Percentiles rank a stretch among this genome's conserved stretches.
phyloP scores from a whole-genome alignment of 306 rosid species.

The Quercus mongolica region DNA sequence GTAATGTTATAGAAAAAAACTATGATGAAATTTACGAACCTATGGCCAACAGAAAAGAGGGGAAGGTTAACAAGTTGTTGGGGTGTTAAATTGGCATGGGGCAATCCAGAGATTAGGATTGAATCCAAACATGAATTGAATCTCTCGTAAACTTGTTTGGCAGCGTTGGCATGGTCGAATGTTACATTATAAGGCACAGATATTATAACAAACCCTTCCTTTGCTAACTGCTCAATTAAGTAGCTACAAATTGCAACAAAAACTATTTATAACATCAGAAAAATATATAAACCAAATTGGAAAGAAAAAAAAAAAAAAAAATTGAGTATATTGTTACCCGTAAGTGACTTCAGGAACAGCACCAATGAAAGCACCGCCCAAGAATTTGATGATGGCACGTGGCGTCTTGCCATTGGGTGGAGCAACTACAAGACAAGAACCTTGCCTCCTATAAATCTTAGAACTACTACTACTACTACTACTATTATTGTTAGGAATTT shows the following conservation, averaged over 20 bases:
- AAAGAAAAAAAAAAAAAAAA: not conserved
- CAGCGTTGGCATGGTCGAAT: slow-evolving; percentile 74
- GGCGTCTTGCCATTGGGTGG: slow-evolving; percentile 48
- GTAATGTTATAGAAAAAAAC: not conserved
- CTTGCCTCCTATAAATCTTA: slow-evolving; percentile 36
- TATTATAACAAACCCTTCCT: slow-evolving; percentile 72
- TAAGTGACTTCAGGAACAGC: slow-evolving; percentile 92
- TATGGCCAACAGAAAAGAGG: slow-evolving; percentile 82
- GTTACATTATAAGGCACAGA: slow-evolving; percentile 90
- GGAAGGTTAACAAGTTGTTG: slow-evolving; percentile 67
- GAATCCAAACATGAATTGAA: slow-evolving; percentile 67
- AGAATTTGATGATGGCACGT: slow-evolving; percentile 81
- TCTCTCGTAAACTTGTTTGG: slow-evolving; percentile 74
- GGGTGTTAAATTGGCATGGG: slow-evolving; percentile 55
- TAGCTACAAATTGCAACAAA: slow-evolving; percentile 49
- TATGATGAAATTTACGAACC: slow-evolving; percentile 33
- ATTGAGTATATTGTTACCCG: slow-evolving; percentile 38
- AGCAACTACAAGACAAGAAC: slow-evolving; percentile 74
- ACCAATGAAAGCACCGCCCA: slow-evolving; percentile 95
- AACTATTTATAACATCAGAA: not conserved
- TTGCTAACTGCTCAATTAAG: slow-evolving; percentile 65
- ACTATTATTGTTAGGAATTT: slow-evolving; percentile 7
- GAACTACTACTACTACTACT: slow-evolving; percentile 14
- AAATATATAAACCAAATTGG: not conserved
- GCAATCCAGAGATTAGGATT: slow-evolving; percentile 63